Evolutionary conservation across 805 yeast species (phyloP), one percentile per base, ranked within the genome.

Genomic region (Yamadazyma olivae): DNA sequence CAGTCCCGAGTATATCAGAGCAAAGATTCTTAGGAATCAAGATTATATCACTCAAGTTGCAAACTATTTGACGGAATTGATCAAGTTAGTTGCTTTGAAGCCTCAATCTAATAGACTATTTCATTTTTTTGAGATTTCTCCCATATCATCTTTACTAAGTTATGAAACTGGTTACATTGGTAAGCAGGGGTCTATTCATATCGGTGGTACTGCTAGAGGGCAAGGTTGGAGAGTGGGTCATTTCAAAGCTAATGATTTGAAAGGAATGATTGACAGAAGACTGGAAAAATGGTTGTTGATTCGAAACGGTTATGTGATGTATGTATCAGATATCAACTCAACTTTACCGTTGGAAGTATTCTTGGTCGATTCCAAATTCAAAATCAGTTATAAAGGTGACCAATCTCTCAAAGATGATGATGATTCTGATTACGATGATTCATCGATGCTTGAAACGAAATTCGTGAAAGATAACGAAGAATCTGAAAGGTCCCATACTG

Each of bases 161-260:
- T 81, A 86, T 44, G 99, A 93, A 56, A 75, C 78, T 19, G 83
- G 86, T 0, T 83, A 71, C 51, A 79, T 78, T 38, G 95, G 98
- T 1, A 93, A 89, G 50, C 96, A 93, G 59, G 99, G 99, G 2
- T 76, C 78, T 33, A 58, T 91, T 39, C 76, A 84, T 36, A 77
- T 90, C 31, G 79, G 89, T 15, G 82, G 96, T 1, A 79, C 88
- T 0, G 91, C 98, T 0, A 79, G 78, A 43, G 72, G 89, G 0
- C 95, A 88, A 55, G 98, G 99, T 2, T 93, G 99, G 98, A 71
- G 95, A 48, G 96, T 91, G 5, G 85, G 93, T 3, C 97, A 91
- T 54, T 77, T 88, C 59, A 79, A 76, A 43, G 78, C 86, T 6
- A 75, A 79, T 43, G 97, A 87, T 50, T 65, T 88, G 49, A 75